A percentile compares a stretch with the other conserved stretches of the same genome.
phyloP scores from a whole-genome alignment of 768 basidiomycete genomes.

The Filobasidium floriforme region DNA sequence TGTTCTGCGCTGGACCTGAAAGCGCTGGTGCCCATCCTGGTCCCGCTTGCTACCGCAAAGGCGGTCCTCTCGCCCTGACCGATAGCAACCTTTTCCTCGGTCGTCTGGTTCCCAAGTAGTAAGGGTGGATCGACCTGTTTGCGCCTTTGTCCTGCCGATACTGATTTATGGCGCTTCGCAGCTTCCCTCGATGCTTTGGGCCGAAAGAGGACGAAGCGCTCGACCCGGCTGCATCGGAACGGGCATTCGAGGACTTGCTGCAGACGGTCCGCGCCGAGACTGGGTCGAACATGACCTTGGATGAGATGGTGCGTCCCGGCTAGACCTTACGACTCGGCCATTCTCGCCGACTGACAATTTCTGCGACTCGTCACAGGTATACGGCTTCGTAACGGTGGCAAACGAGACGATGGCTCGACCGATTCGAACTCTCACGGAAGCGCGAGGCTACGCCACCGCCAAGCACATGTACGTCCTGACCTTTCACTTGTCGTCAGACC shows the following conservation, averaged over 20 bases:
- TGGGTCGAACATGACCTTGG: conserved; percentile 57
- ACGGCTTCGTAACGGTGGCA: conserved; percentile 92
- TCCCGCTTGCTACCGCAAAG: conserved; percentile 68
- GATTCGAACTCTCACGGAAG: conserved; percentile 84
- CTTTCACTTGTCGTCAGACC: conserved; percentile 3
- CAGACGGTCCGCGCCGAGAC: conserved; percentile 58
- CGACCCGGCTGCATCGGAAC: conserved; percentile 62
- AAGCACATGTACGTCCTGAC: conserved; percentile 55
- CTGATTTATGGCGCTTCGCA: neutral
- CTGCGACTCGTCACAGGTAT: conserved; percentile 44
- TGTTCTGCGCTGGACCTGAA: conserved; percentile 85
- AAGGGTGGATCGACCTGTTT: neutral
- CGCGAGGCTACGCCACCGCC: conserved; percentile 71
- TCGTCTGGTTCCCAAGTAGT: conserved; percentile 70
- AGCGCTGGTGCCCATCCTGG: conserved; percentile 92
- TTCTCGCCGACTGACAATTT: too few species aligned
- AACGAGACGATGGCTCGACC: conserved; percentile 96
- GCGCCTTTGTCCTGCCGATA: too few species aligned
- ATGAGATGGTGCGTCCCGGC: conserved; percentile 61
- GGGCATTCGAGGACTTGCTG: conserved; percentile 61
- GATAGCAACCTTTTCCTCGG: conserved; percentile 89
- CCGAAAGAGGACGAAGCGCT: conserved; percentile 76
- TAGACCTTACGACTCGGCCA: too few species aligned
- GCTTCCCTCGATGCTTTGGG: conserved; percentile 89
- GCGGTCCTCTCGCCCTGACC: conserved; percentile 81